Evolutionary conservation across 1,284 basidiomycete genomes (phyloP).

Genomic region (Earliella scabrosa): DNA sequence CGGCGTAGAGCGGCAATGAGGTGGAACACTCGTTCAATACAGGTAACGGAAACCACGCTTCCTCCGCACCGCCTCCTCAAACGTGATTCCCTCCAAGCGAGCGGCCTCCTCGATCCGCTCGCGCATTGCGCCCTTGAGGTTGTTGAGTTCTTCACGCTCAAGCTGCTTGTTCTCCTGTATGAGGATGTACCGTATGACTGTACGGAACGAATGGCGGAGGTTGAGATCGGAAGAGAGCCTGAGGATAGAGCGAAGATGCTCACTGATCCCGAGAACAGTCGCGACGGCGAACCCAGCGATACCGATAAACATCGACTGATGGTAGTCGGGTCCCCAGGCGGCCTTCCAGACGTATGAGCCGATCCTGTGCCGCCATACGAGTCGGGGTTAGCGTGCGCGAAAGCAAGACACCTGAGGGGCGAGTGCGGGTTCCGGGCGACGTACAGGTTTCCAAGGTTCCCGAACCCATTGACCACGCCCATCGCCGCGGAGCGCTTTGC

Average conservation of each 20-base stretch:
- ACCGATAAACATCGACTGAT: constrained; percentile 43
- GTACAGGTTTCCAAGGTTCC: constrained; percentile 45
- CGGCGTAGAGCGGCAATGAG: too few species aligned
- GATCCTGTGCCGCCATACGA: constrained; percentile 34
- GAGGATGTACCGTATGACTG: constrained; percentile 42
- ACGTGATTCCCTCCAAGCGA: constrained; percentile 40
- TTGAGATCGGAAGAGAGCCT: not conserved
- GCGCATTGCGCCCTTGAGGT: constrained; percentile 35
- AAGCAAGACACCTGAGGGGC: too few species aligned
- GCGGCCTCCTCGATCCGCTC: constrained; percentile 43
- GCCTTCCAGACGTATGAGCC: constrained; percentile 45
- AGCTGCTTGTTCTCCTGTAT: constrained; percentile 40
- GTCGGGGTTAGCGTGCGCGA: too few species aligned
- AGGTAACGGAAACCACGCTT: constrained; percentile 48
- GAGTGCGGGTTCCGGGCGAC: too few species aligned
- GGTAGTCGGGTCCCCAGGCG: constrained; percentile 43
- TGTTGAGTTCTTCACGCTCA: constrained; percentile 39
- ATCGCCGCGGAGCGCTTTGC: constrained; percentile 57
- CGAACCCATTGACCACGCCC: constrained; percentile 45
- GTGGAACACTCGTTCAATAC: too few species aligned
- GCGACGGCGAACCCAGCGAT: constrained; percentile 36
- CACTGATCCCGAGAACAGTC: constrained; percentile 35
- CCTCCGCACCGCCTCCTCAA: constrained; percentile 42
- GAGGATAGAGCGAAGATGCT: not conserved
- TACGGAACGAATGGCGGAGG: not conserved